phyloP scores from a whole-genome alignment of 2,329 filamentous ascomycete species.

The Cercospora nicotianae region DNA sequence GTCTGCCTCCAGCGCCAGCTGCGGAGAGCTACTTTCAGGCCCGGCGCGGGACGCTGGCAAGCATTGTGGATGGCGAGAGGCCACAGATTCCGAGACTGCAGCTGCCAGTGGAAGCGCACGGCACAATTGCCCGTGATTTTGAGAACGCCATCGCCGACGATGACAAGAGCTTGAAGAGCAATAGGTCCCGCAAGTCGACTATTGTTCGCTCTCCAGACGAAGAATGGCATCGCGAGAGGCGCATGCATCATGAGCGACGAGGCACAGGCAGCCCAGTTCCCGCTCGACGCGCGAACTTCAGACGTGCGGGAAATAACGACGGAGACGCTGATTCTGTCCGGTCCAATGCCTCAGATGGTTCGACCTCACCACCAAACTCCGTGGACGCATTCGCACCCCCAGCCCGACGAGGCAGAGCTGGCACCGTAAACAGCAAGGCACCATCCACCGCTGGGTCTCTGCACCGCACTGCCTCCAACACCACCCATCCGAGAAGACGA shows the following conservation, averaged over 20 bases:
- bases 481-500: slow-evolving; percentile 56
- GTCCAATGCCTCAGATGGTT: slow-evolving; percentile 49
- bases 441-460: slow-evolving; percentile 60
- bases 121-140: slow-evolving; percentile 69
- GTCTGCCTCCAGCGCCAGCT: slow-evolving; percentile 59
- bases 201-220: slow-evolving; percentile 38
- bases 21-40: slow-evolving; percentile 40
- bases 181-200: slow-evolving; percentile 55
- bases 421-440: slow-evolving; percentile 62
- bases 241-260: slow-evolving; percentile 20
- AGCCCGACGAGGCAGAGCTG: slow-evolving; percentile 70
- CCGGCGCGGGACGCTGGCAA: slow-evolving; percentile 73
- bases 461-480: slow-evolving; percentile 69
- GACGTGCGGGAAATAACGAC: slow-evolving; percentile 38
- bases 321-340: slow-evolving; percentile 25
- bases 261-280: slow-evolving; percentile 40
- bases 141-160: slow-evolving; percentile 89
- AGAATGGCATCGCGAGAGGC: slow-evolving; percentile 36
- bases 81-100: slow-evolving; percentile 50
- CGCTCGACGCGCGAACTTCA: slow-evolving; percentile 46
- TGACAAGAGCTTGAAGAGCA: slow-evolving; percentile 52
- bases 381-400: slow-evolving; percentile 96
- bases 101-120: slow-evolving; percentile 39
- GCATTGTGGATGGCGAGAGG: slow-evolving; percentile 52
- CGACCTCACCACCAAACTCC: slow-evolving; percentile 87